Evolutionary conservation across 257 asterid genomes (phyloP).

Genomic region (Fraxinus cuspidata): DNA sequence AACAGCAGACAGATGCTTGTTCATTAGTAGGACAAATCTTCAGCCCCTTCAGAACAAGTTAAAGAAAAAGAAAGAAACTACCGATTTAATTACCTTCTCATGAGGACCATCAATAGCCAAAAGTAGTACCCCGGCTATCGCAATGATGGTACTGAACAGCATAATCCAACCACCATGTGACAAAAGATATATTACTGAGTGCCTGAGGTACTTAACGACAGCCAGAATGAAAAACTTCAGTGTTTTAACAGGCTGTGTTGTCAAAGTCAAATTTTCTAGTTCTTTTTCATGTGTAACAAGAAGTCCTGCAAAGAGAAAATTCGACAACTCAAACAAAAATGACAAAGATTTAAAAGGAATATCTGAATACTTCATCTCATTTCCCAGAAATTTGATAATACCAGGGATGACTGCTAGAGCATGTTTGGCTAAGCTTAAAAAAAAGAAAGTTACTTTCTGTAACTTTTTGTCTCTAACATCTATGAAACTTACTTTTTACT

Average conservation of each 20-base stretch:
- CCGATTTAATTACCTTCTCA: slow-evolving; percentile 46
- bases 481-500: no score
- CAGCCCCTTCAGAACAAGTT: slow-evolving; percentile 7
- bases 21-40: not conserved
- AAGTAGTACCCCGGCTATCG: slow-evolving; percentile 41
- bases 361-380: not conserved
- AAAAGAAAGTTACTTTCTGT: not conserved
- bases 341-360: not conserved
- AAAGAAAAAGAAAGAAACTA: slow-evolving; percentile 3
- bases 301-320: slow-evolving; percentile 45
- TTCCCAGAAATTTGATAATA: not conserved
- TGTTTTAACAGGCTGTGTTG: slow-evolving; percentile 64
- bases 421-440: not conserved
- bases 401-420: not conserved
- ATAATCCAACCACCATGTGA: slow-evolving; percentile 53
- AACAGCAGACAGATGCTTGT: not conserved
- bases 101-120: slow-evolving; percentile 51
- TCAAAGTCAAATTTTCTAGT: slow-evolving; percentile 52
- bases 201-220: slow-evolving; percentile 42
- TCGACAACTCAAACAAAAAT: not conserved
- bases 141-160: slow-evolving; percentile 38
- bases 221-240: slow-evolving; percentile 56
- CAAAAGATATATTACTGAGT: slow-evolving; percentile 40
- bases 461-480: no score
- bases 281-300: slow-evolving; percentile 57